Percentiles rank a stretch among this genome's conserved stretches.
Conservation (phyloP, 805 yeast species). For the Lachancea kluyveri region DNA sequence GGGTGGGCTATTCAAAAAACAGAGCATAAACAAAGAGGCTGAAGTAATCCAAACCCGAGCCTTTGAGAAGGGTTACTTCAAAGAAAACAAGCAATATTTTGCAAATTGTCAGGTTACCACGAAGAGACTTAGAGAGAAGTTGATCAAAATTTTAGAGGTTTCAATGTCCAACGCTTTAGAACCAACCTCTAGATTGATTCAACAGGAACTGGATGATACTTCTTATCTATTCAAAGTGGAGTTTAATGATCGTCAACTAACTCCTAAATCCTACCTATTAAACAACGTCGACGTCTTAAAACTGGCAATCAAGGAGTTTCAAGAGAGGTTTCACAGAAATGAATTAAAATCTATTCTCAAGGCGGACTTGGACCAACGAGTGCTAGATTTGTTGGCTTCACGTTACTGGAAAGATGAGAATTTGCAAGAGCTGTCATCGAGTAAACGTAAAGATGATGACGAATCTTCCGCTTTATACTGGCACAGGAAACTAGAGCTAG, state of each 20-base stretch:
- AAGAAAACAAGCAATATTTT: conserved; percentile 53
- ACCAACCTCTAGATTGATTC: conserved; percentile 82
- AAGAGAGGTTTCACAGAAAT: conserved; percentile 72
- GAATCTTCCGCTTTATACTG: conserved; percentile 58
- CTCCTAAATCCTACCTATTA: conserved; percentile 92
- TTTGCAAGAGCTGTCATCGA: conserved; percentile 44
- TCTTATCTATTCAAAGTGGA: conserved; percentile 91
- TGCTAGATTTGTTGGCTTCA: conserved; percentile 78
- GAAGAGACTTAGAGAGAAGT: conserved; percentile 62
- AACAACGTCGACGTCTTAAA: conserved; percentile 85
- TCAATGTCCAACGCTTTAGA: conserved; percentile 85
- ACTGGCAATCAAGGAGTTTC: conserved; percentile 78
- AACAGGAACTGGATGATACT: conserved; percentile 89
- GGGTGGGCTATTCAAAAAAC: conserved; percentile 41
- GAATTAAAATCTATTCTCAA: conserved; percentile 76
- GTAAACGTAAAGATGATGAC: conserved; percentile 42
- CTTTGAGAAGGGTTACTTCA: conserved; percentile 60
- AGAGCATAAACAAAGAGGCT: conserved; percentile 54
- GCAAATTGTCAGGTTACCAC: conserved; percentile 70
- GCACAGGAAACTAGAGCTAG: conserved; percentile 79
- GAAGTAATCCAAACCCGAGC: conserved; percentile 43
- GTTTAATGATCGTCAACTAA: conserved; percentile 87
- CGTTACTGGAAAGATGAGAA: conserved; percentile 79
- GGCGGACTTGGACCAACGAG: conserved; percentile 83
- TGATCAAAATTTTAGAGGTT: conserved; percentile 80